Evolutionary conservation across 768 basidiomycete species (phyloP).

Genomic region (Lactarius indigo): DNA sequence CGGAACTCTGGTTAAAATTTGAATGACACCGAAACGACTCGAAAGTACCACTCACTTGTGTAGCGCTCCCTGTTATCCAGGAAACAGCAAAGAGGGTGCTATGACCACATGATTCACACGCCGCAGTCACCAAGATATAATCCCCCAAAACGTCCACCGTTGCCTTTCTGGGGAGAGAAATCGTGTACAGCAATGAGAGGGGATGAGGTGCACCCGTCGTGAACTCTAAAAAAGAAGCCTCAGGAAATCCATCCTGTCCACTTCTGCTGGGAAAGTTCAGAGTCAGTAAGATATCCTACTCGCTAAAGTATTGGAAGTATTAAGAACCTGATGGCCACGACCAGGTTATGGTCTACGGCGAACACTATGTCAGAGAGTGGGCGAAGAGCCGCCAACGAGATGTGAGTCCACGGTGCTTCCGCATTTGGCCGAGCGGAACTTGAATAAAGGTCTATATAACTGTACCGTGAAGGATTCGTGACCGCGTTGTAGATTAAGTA

Average conservation of each 20-base stretch:
- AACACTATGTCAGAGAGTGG: neutral
- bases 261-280: neutral
- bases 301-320: neutral
- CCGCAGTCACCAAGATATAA: constrained; percentile 1
- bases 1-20: neutral
- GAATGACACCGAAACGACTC: neutral
- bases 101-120: too few relatives aligned
- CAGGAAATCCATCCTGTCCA: neutral
- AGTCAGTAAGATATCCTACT: neutral
- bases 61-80: constrained; percentile 5
- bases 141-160: constrained; percentile 10
- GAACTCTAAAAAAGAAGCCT: constrained; percentile 8
- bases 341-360: constrained; percentile 16
- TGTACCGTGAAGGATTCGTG: neutral
- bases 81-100: constrained; percentile 8
- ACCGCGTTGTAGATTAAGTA: constrained; percentile 4
- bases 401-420: constrained; percentile 1
- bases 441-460: constrained; percentile 13
- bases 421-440: neutral
- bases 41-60: neutral
- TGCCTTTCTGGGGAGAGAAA: constrained; percentile 6
- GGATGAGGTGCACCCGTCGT: constrained; percentile 10
- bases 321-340: constrained; percentile 8
- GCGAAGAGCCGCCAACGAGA: neutral
- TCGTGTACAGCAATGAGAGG: neutral